Conservation (phyloP, 352 stramenopile genomes). For the Globisporangium abappressorium region DNA sequence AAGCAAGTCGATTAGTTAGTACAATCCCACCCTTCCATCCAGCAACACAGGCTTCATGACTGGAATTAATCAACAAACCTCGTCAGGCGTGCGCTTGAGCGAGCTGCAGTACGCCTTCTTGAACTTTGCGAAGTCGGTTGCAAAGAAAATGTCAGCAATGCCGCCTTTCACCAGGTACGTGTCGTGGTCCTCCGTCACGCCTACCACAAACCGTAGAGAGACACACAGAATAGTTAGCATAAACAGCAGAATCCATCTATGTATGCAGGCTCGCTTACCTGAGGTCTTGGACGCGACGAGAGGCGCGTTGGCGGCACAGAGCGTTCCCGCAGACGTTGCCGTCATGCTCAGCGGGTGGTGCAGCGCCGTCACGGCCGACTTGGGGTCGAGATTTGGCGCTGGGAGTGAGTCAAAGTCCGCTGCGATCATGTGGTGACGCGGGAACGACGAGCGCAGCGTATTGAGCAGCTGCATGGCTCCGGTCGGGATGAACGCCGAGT, state of each 20-base stretch:
- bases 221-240: neutral
- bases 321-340: constrained; percentile 56
- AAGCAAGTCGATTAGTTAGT: neutral
- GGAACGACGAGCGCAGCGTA: constrained; percentile 71
- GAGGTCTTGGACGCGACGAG: constrained; percentile 85
- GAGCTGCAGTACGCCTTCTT: constrained; percentile 79
- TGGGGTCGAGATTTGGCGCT: constrained; percentile 54
- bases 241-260: neutral
- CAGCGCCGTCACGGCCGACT: constrained; percentile 47
- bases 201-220: constrained; percentile 18
- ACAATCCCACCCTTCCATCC: neutral
- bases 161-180: constrained; percentile 86
- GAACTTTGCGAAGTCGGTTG: constrained; percentile 82
- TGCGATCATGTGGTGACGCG: constrained; percentile 83
- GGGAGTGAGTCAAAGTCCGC: constrained; percentile 88
- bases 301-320: constrained; percentile 81
- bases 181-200: constrained; percentile 78
- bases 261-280: constrained; percentile 19
- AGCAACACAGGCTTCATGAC: neutral
- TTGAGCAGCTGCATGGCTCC: constrained; percentile 86
- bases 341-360: constrained; percentile 66
- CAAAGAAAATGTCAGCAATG: constrained; percentile 90
- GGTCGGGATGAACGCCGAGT: constrained; percentile 85
- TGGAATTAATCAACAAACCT: constrained; percentile 12
- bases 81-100: constrained; percentile 45